phyloP scores from a whole-genome alignment of 2,329 filamentous ascomycete species.

The Byssochlamys sp. region DNA sequence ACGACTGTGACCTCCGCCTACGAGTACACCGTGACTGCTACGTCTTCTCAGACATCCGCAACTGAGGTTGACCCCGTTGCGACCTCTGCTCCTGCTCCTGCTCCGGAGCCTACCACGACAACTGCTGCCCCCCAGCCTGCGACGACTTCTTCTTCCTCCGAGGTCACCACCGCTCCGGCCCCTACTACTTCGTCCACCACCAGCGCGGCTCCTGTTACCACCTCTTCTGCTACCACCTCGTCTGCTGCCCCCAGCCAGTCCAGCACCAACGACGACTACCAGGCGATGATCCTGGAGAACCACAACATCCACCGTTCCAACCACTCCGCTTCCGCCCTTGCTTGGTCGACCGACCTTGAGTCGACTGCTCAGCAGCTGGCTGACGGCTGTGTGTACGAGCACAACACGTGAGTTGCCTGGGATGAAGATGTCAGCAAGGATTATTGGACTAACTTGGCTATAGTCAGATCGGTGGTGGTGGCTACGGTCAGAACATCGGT shows the following conservation, averaged over 20 bases:
- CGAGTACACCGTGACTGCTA: neutral
- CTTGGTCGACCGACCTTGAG: slow-evolving; percentile 58
- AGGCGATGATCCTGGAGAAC: slow-evolving; percentile 46
- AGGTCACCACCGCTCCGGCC: neutral
- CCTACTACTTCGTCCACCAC: slow-evolving; percentile 4
- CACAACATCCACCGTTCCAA: slow-evolving; percentile 84
- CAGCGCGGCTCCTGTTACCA: slow-evolving; percentile 4
- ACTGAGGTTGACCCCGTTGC: neutral
- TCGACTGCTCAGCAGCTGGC: slow-evolving; percentile 56
- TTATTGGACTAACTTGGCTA: slow-evolving; percentile 5
- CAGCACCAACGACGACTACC: slow-evolving; percentile 19
- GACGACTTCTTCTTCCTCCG: slow-evolving; percentile 2
- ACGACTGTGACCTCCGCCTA: neutral
- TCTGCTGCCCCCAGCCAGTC: slow-evolving; percentile 25
- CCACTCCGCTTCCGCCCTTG: slow-evolving; percentile 59
- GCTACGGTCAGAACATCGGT: slow-evolving; percentile 89
- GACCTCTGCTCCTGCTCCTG: neutral
- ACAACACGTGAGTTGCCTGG: slow-evolving; percentile 58
- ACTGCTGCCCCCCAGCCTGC: slow-evolving; percentile 2
- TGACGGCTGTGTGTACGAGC: slow-evolving; percentile 58
- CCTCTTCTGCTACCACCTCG: slow-evolving; percentile 6
- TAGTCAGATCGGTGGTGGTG: slow-evolving; percentile 46
- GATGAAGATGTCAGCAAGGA: neutral
- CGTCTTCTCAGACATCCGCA: neutral
- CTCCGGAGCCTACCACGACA: neutral